Percentiles rank a stretch among this genome's conserved stretches.
These are phyloP conservation scores for Notholithocarpus densiflorus DNA, from an alignment of 306 rosid species.

Conservation along the genomic window DNA sequence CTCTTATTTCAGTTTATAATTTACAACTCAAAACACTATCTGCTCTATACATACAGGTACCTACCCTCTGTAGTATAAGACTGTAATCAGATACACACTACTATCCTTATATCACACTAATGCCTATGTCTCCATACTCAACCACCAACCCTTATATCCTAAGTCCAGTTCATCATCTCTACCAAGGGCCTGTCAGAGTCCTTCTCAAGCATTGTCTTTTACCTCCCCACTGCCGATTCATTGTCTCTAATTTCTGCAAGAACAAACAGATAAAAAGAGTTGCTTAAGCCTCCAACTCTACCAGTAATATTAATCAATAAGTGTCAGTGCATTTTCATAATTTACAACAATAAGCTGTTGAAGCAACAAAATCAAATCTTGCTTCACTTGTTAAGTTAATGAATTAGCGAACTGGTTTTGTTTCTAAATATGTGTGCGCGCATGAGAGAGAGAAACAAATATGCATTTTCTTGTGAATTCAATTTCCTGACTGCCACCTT, in stretches of 20 bases:
- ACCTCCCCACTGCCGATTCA: conserved; percentile 25
- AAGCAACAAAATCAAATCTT: neutral
- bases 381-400: neutral
- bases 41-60: conserved; percentile 43
- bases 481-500: no score
- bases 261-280: neutral
- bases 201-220: conserved; percentile 77
- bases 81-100: conserved; percentile 29
- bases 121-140: conserved; percentile 13
- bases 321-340: neutral
- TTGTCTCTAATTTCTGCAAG: conserved; percentile 51
- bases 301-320: neutral
- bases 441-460: no score
- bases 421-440: no score
- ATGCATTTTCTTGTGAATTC: no score
- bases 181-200: conserved; percentile 94
- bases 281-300: neutral
- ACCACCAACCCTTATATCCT: conserved; percentile 8
- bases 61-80: conserved; percentile 27
- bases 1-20: conserved; percentile 21
- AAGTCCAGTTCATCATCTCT: conserved; percentile 23
- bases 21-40: conserved; percentile 44
- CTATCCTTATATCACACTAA: conserved; percentile 23
- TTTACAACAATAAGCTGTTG: neutral
- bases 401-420: neutral